A percentile compares a stretch with the other conserved stretches of the same genome.
Conservation (phyloP, 768 basidiomycete genomes). For the Boletus speciosus region DNA sequence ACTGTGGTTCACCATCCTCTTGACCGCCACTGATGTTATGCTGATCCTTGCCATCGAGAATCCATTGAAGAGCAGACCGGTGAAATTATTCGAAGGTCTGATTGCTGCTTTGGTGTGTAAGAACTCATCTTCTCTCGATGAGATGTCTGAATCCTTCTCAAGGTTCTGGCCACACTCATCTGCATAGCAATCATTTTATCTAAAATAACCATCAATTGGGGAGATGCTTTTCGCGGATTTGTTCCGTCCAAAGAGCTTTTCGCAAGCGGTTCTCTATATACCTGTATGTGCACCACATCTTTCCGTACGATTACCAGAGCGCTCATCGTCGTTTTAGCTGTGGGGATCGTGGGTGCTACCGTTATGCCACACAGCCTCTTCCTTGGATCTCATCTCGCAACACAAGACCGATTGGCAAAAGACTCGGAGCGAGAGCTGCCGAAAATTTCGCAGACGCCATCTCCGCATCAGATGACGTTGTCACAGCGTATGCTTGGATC, state of each 20-base stretch:
- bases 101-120: slow-evolving; percentile 57
- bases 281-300: slow-evolving; percentile 43
- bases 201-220: slow-evolving; percentile 69
- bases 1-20: slow-evolving; percentile 66
- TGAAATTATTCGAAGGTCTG: slow-evolving; percentile 62
- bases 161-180: slow-evolving; percentile 70
- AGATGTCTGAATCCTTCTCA: neutral
- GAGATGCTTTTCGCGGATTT: slow-evolving; percentile 68
- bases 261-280: slow-evolving; percentile 55
- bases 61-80: slow-evolving; percentile 63
- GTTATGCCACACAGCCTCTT: slow-evolving; percentile 95
- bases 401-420: slow-evolving; percentile 65
- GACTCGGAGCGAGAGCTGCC: slow-evolving; percentile 18
- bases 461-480: slow-evolving; percentile 20
- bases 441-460: slow-evolving; percentile 1
- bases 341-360: slow-evolving; percentile 78
- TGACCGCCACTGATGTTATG: slow-evolving; percentile 68
- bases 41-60: slow-evolving; percentile 69
- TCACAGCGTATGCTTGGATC: slow-evolving; percentile 12
- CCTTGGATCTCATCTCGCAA: slow-evolving; percentile 82
- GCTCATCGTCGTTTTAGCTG: slow-evolving; percentile 39
- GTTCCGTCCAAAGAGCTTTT: slow-evolving; percentile 68
- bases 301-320: neutral
- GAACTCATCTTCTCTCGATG: neutral
- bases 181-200: slow-evolving; percentile 78